phyloP scores from a whole-genome alignment of 495 filamentous ascomycete species.

The Polyplosphaeria fusca region DNA sequence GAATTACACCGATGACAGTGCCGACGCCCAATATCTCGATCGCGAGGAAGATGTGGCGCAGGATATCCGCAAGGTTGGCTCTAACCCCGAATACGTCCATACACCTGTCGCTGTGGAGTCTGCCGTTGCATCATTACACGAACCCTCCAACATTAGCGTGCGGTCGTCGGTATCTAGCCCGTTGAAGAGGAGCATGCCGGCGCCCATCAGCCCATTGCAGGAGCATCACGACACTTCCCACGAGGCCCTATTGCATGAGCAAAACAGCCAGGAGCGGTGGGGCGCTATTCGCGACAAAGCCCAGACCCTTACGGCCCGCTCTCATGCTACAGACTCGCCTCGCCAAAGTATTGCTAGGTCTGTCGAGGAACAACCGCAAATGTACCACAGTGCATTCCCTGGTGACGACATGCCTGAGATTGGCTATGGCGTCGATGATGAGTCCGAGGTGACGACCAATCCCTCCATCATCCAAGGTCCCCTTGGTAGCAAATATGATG shows the following conservation, averaged over 20 bases:
- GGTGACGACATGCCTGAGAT: constrained; percentile 61
- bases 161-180: constrained; percentile 41
- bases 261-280: constrained; percentile 36
- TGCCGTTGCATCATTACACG: constrained; percentile 79
- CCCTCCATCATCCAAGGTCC: constrained; percentile 73
- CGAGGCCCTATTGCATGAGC: background rate
- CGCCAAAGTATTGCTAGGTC: constrained; percentile 71
- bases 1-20: constrained; percentile 67
- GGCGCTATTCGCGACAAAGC: constrained; percentile 26
- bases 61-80: constrained; percentile 62
- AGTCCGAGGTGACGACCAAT: constrained; percentile 72
- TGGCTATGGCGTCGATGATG: constrained; percentile 57
- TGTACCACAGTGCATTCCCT: constrained; percentile 64
- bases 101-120: constrained; percentile 74
- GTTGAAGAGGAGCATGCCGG: constrained; percentile 11
- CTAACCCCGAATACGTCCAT: constrained; percentile 73
- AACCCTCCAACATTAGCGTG: constrained; percentile 66
- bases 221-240: constrained; percentile 3
- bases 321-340: constrained; percentile 59
- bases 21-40: constrained; percentile 57
- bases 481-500: constrained; percentile 52
- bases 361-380: constrained; percentile 52
- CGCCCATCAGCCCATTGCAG: constrained; percentile 16
- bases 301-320: constrained; percentile 27
- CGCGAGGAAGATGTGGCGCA: constrained; percentile 52